These are phyloP conservation scores for Tetracentron sinense DNA, from an alignment of 164 flowering plant genomes.

Conservation along the genomic window DNA sequence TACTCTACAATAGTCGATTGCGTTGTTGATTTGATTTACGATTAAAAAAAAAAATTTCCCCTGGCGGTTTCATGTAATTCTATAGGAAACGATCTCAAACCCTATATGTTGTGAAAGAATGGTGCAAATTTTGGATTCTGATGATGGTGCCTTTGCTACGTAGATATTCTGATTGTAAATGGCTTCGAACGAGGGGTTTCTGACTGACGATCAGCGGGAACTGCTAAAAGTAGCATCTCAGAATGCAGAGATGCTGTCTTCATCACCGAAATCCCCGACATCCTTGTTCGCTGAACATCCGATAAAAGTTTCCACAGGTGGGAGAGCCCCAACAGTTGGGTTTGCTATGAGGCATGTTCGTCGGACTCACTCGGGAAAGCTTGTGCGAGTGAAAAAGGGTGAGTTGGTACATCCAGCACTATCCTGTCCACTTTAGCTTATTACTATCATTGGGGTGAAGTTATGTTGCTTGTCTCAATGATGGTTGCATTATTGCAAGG, in stretches of 20 bases:
- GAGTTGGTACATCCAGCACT: conserved; percentile 12
- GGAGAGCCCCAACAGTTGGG: conserved; percentile 46
- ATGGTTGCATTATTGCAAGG: too few species aligned
- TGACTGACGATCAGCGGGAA: conserved; percentile 87
- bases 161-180: conserved; percentile 27
- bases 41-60: neutral
- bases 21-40: neutral
- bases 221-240: conserved; percentile 55
- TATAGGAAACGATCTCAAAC: too few species aligned
- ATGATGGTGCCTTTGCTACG: neutral
- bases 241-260: conserved; percentile 55
- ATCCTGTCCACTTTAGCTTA: neutral
- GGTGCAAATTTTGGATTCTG: neutral
- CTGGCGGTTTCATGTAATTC: too few species aligned
- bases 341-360: conserved; percentile 69
- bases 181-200: conserved; percentile 83
- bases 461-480: neutral
- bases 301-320: conserved; percentile 54
- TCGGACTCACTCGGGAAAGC: conserved; percentile 87
- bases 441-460: neutral
- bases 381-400: conserved; percentile 82
- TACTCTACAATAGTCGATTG: neutral
- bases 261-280: conserved; percentile 64
- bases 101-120: neutral
- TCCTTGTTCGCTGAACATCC: conserved; percentile 56